Evolutionary conservation across 805 yeast genomes (phyloP).

Genomic region (Saccharomyces paradoxus): DNA sequence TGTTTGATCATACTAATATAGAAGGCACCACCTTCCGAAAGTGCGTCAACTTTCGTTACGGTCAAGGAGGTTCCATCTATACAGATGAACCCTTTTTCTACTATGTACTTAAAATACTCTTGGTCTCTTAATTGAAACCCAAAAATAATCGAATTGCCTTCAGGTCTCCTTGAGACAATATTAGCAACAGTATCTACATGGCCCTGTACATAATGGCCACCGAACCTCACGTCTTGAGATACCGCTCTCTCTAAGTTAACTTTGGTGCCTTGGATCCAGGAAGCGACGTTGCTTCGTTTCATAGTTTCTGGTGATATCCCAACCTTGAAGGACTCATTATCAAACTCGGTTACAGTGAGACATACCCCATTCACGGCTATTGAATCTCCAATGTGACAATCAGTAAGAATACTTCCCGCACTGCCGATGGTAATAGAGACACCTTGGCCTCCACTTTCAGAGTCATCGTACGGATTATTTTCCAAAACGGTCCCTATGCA

Average conservation of each 20-base stretch:
- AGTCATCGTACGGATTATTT: conserved; percentile 14
- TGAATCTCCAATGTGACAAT: conserved; percentile 89
- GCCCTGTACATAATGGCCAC: conserved; percentile 97
- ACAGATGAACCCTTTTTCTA: conserved; percentile 90
- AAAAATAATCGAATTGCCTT: conserved; percentile 69
- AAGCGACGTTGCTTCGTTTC: conserved; percentile 67
- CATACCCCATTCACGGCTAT: conserved; percentile 86
- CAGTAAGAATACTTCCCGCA: conserved; percentile 55
- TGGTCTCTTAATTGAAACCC: conserved; percentile 64
- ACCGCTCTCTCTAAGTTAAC: conserved; percentile 94
- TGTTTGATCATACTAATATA: conserved; percentile 87
- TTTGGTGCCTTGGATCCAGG: conserved; percentile 44
- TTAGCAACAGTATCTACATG: conserved; percentile 87
- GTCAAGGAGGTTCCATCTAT: conserved; percentile 92
- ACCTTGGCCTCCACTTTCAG: conserved; percentile 38
- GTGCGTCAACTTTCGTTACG: conserved; percentile 66
- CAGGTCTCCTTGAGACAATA: conserved; percentile 46
- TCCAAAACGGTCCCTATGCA: conserved; percentile 49
- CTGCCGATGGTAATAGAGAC: conserved; percentile 59
- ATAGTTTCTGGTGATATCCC: conserved; percentile 92
- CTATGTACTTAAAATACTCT: conserved; percentile 60
- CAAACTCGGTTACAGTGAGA: conserved; percentile 82
- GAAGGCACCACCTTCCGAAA: conserved; percentile 37
- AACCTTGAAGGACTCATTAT: conserved; percentile 58
- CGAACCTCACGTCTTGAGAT: conserved; percentile 64